Percentiles rank a stretch among this genome's conserved stretches.
Conservation (phyloP, 768 basidiomycete genomes). For the Dioszegia aurantiaca region DNA sequence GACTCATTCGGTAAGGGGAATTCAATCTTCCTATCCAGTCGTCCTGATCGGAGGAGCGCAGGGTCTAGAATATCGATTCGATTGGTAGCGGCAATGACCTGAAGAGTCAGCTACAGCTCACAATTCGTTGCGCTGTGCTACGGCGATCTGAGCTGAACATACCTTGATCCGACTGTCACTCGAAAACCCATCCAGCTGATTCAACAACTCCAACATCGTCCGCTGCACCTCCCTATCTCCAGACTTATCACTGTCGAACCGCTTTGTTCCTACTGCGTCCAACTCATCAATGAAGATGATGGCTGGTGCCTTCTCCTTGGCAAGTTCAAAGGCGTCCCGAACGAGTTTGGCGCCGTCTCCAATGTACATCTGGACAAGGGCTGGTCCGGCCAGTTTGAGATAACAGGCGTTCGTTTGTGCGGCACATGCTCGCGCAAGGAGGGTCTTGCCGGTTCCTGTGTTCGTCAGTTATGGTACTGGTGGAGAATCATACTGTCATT, state of each 20-base stretch:
- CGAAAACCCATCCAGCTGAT: conserved; percentile 96
- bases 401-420: conserved; percentile 98
- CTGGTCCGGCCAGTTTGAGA: conserved; percentile 94
- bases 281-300: conserved; percentile 99
- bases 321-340: conserved; percentile 94
- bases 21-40: conserved; percentile 97
- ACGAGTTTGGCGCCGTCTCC: conserved; percentile 99
- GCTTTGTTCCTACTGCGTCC: conserved; percentile 98
- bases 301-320: conserved; percentile 97
- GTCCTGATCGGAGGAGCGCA: conserved; percentile 92
- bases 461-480: no score
- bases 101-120: conserved; percentile 76
- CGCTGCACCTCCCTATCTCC: conserved; percentile 99
- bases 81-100: conserved; percentile 99
- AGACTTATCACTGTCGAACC: conserved; percentile 97
- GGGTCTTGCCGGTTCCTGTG: conserved; percentile 92
- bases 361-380: conserved; percentile 99
- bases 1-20: conserved; percentile 96
- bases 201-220: conserved; percentile 98
- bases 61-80: conserved; percentile 97
- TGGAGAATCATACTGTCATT: not conserved
- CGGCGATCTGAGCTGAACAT: conserved; percentile 23
- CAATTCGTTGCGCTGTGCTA: not conserved
- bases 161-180: conserved; percentile 98
- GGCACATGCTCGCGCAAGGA: conserved; percentile 95